Base-by-base conservation (phyloP, 495 filamentous ascomycete genomes). In the Tuber melanosporum region DNA sequence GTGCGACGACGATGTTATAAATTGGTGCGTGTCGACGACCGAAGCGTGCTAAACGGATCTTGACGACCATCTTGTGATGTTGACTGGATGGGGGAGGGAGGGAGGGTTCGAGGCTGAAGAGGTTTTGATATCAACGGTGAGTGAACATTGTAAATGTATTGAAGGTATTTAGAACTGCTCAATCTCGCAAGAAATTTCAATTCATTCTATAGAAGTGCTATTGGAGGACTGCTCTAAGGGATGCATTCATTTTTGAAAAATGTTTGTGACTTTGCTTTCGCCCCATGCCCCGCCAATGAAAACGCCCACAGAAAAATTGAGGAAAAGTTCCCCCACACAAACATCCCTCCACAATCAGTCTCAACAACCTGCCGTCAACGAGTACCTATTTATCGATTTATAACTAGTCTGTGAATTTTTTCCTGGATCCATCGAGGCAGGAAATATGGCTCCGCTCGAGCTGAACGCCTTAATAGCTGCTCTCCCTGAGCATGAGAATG, bases 1-100 rank as follows among this genome's bases (percentile, higher is more conserved):
- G 94, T 39, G 93, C 89, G 75, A 99, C 93, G 73, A 98, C 93
- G 78, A 99, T 97, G 86, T 99, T 99, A 88, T 96, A 99, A 83
- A 97, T 91, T 4, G 95, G 95, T 42, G 88, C 82, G 84, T 95
- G 92, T 74, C 87, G 90, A 85, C 92, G 92, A 80, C 96, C 95
- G 84, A 98, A 97, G 87, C 95, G 95, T 72, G 95, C 91, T 81
- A 99, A 89, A 73, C 95, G 91, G 84, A 99, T 94, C 83, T 91
- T 92, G 80, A 99, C 87, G 73, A 98, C 96, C 95, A 99, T 99
- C 74, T 77, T 86, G 83, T 46, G 57, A n/a, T 66, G 57, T 66
- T 32, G 57, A 66, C 15, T 3, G 57, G 26, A 36, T 66, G 26
- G 57, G 52, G 57, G 57, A 26, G 14, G 57, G 26, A 19, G 36